Conservation (phyloP, 441 rosid species). For the Jatropha multifida region DNA sequence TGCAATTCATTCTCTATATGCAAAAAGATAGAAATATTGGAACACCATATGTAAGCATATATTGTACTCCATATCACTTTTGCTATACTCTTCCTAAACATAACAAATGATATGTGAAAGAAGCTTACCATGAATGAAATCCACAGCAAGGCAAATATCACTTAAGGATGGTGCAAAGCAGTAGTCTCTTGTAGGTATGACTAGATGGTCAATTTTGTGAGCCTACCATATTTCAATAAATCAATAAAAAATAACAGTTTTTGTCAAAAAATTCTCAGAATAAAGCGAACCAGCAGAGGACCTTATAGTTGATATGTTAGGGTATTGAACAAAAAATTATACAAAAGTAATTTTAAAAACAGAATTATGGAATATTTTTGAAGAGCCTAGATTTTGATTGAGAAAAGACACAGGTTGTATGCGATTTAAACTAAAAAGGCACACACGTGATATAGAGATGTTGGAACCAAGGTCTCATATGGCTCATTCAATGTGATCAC, state of each 20-base stretch:
- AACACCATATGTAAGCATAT: background rate
- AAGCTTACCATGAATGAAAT: conserved; percentile 72
- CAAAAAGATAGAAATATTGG: conserved; percentile 8
- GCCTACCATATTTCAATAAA: conserved; percentile 39
- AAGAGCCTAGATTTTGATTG: background rate
- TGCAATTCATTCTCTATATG: conserved; percentile 55
- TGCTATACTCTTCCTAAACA: background rate
- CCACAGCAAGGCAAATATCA: conserved; percentile 81
- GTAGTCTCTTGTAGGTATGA: conserved; percentile 96
- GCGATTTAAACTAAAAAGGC: background rate
- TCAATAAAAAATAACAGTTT: background rate
- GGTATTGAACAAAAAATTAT: background rate
- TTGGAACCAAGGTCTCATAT: conserved; percentile 93
- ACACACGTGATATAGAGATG: conserved; percentile 78
- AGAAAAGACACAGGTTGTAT: background rate
- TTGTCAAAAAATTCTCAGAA: background rate
- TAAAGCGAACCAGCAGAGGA: background rate
- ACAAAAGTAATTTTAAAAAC: background rate
- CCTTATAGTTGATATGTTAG: background rate
- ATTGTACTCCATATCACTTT: background rate
- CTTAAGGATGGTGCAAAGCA: conserved; percentile 90
- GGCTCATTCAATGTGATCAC: conserved; percentile 90
- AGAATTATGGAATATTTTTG: background rate
- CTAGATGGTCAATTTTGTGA: conserved; percentile 78
- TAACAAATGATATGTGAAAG: background rate